phyloP scores from a whole-genome alignment of 371 early-diverging fungal species.

The Mucor mucedo region DNA sequence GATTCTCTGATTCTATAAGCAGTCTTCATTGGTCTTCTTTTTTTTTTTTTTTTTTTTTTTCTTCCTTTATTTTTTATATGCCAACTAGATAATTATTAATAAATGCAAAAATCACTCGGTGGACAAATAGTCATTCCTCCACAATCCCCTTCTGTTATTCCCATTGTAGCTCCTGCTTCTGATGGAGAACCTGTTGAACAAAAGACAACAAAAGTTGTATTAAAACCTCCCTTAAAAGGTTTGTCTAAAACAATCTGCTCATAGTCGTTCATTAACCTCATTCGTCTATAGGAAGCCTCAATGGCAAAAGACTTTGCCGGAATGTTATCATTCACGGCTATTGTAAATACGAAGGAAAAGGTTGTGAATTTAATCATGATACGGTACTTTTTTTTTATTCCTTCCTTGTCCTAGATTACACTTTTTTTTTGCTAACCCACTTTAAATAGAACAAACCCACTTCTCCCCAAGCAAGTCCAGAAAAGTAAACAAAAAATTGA shows the following conservation, averaged over 20 bases:
- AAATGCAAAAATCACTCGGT: slow-evolving; percentile 42
- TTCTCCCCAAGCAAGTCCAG: slow-evolving; percentile 56
- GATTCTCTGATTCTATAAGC: too few species aligned
- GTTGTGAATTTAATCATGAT: slow-evolving; percentile 85
- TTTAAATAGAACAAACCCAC: slow-evolving; percentile 31
- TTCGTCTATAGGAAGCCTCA: slow-evolving; percentile 28
- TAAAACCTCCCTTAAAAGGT: slow-evolving; percentile 53
- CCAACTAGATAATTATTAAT: slow-evolving; percentile 5
- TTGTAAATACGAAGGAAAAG: slow-evolving; percentile 86
- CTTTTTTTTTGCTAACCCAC: neutral
- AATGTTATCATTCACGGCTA: slow-evolving; percentile 87
- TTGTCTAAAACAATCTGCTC: slow-evolving; percentile 9
- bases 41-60: slow-evolving; percentile 7
- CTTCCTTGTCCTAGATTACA: neutral
- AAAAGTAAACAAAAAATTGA: slow-evolving; percentile 47
- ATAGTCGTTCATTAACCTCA: neutral
- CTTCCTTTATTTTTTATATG: neutral
- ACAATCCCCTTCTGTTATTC: slow-evolving; percentile 59
- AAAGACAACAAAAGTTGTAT: slow-evolving; percentile 21
- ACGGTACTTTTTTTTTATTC: slow-evolving; percentile 40
- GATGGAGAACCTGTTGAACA: slow-evolving; percentile 29
- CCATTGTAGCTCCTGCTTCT: slow-evolving; percentile 57
- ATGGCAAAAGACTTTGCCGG: slow-evolving; percentile 69
- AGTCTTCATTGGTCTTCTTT: neutral
- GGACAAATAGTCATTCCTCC: slow-evolving; percentile 52